Evolutionary conservation across 1,284 basidiomycete genomes (phyloP), one percentile per base, ranked within the genome.

Genomic region (Paramarasmius palmivorus): DNA sequence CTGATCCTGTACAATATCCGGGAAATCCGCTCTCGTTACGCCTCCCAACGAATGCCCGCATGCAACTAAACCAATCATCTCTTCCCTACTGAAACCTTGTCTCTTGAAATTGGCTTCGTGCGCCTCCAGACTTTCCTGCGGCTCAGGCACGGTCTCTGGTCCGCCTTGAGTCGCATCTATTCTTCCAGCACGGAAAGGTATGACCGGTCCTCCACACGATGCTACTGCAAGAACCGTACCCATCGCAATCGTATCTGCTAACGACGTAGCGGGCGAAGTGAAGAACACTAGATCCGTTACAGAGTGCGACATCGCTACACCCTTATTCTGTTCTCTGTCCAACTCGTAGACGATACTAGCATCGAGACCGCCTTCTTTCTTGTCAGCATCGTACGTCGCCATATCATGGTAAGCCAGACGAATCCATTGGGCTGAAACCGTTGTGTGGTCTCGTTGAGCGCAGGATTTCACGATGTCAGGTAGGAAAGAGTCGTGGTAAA

Each of bases 281-380:
- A 69, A 75, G 1, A 63, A 61, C 54, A 68, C 62, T 50, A 78
- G 74, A 58, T 78, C 75, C 35, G 64, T 66, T 14, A 72, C 54
- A 3, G 73, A 73, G 54, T 70, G 65, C 44, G 65, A 69, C 60
- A 73, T 72, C 53, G 72, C 73, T 38, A 63, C 58, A 34, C 72
- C 69, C 55, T 70, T 65, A 59, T 74, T 75, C 72, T 69, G 68
- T 8, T 63, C 14, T 38, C 68, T 62, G 40, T 59, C 64, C 6
- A 73, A 62, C 54, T 72, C 72, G 49, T 69, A 72, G 9, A 66
- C 64, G 46, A 73, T 61, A 10, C 70, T 72, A 23, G 68, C 68
- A 50, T 73, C 72, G 46, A 73, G 38, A 12, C 71, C 72, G n/a
- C 72, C 70, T 6, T 65, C 65, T 19, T 68, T 68, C 54, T 68